Conservation (phyloP, 1,284 basidiomycete species). For the Rhodotorula sp. region DNA sequence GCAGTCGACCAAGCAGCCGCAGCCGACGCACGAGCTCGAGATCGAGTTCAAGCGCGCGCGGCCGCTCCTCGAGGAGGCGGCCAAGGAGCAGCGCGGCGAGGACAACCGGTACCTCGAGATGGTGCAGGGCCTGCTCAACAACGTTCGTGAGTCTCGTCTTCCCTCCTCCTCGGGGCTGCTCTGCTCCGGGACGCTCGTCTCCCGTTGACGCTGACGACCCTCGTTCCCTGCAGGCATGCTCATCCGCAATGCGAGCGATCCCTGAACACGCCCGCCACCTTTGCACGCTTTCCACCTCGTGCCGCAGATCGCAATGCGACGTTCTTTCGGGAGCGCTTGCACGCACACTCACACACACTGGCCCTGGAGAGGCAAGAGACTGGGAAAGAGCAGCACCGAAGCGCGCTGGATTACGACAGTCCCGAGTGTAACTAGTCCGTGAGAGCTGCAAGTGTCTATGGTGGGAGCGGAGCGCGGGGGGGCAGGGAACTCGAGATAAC, state of each 20-base stretch:
- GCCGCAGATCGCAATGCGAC: background rate
- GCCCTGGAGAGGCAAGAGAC: too few species aligned
- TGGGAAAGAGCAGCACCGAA: background rate
- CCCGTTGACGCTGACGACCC: too few species aligned
- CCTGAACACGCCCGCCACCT: constrained; percentile 1
- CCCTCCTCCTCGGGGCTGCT: background rate
- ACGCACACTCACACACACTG: background rate
- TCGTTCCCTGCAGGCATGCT: constrained; percentile 29
- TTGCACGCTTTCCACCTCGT: too few species aligned
- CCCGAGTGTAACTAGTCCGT: too few species aligned
- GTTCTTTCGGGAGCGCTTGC: background rate
- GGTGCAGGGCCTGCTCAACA: constrained; percentile 56
- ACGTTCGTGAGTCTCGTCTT: constrained; percentile 49
- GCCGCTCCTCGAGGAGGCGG: constrained; percentile 55
- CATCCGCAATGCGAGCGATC: constrained; percentile 40
- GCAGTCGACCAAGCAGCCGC: background rate
- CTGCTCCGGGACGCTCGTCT: background rate
- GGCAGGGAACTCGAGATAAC: background rate
- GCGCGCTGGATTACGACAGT: background rate
- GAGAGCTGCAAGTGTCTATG: background rate
- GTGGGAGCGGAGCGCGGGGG: background rate
- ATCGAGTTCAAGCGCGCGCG: constrained; percentile 58
- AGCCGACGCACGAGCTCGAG: constrained; percentile 58
- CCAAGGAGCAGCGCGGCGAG: constrained; percentile 50
- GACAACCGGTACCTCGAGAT: constrained; percentile 55